Evolutionary conservation across 148 eudicot genomes (phyloP).

Genomic region (Cornus florida): DNA sequence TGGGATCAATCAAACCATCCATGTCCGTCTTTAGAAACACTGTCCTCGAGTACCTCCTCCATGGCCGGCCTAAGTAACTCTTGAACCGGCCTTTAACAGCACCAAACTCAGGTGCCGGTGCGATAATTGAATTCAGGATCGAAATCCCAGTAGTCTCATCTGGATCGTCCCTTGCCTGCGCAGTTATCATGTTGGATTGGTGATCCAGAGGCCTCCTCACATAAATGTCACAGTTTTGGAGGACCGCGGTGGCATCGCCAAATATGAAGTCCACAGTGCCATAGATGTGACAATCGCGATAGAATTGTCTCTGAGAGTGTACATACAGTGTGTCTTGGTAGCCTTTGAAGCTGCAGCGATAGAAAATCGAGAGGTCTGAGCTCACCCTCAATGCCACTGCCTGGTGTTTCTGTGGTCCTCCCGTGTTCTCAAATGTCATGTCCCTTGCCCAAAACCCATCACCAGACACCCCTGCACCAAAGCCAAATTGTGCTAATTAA

Average conservation of each 20-base stretch:
- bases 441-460: slow-evolving; percentile 77
- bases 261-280: slow-evolving; percentile 80
- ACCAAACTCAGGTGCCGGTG: slow-evolving; percentile 37
- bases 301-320: slow-evolving; percentile 64
- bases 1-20: slow-evolving; percentile 61
- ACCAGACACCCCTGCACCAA: slow-evolving; percentile 31
- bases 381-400: slow-evolving; percentile 61
- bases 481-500: too few relatives aligned
- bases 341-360: slow-evolving; percentile 56
- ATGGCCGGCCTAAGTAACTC: slow-evolving; percentile 67
- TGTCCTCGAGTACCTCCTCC: slow-evolving; percentile 68
- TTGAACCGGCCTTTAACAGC: slow-evolving; percentile 26
- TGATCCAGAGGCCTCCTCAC: slow-evolving; percentile 49
- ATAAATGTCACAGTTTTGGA: slow-evolving; percentile 68
- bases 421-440: slow-evolving; percentile 66
- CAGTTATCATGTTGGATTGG: slow-evolving; percentile 61
- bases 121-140: slow-evolving; percentile 42
- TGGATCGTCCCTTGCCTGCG: slow-evolving; percentile 54
- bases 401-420: slow-evolving; percentile 66
- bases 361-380: slow-evolving; percentile 61
- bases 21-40: slow-evolving; percentile 52
- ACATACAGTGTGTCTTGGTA: slow-evolving; percentile 67
- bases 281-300: slow-evolving; percentile 66
- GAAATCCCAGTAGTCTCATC: slow-evolving; percentile 61
- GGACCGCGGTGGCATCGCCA: slow-evolving; percentile 57